Base-by-base conservation (phyloP, 768 basidiomycete genomes). In the Postia placenta region DNA sequence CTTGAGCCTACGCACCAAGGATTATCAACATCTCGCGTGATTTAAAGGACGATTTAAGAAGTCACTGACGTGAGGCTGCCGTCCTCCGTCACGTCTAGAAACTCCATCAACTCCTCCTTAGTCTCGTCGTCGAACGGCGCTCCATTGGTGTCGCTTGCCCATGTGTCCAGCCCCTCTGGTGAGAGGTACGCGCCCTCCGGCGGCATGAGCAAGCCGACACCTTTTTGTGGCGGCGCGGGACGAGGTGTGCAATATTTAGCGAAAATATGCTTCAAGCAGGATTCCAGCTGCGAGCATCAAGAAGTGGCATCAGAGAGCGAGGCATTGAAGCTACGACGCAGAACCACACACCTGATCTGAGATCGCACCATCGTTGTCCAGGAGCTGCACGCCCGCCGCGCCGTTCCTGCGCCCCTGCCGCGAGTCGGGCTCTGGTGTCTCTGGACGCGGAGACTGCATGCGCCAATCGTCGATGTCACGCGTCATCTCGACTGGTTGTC, bases 131-230 rank as follows among this genome's bases (percentile, higher is more conserved):
- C 75, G 52, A 91, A 87, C n/a, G 84, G 80, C 33, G 74, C 72
- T n/a, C 88, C 89, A 52, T 92, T 92, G 9, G 89, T 92, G 49
- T 87, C 89, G 22, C 66, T 67, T 11, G 88, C 87, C 83, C 85
- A 92, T 37, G 72, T 71, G 63, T 90, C 87, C 44, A 91, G 65
- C 6, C 79, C 87, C 49, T 79, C 69, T 1, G 73, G 64, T 5
- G 76, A 70, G 15, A 89, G 69, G 62, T 69, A 83, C 38, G 87
- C 81, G 55, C 74, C 69, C 3, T 72, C 66, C 12, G 69, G 63
- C 24, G 60, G 61, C 33, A 54, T 46, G 19, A 56, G 54, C 33
- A 62, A 51, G 35, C 51, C 51, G 2, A 33, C 28, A 19, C 37
- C 39, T 39, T 45, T 39, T 38, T 47, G 37, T 33, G 30, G 9